Evolutionary conservation across 371 early-diverging fungal species (phyloP).

Genomic region (Syncephalastrum monosporum): DNA sequence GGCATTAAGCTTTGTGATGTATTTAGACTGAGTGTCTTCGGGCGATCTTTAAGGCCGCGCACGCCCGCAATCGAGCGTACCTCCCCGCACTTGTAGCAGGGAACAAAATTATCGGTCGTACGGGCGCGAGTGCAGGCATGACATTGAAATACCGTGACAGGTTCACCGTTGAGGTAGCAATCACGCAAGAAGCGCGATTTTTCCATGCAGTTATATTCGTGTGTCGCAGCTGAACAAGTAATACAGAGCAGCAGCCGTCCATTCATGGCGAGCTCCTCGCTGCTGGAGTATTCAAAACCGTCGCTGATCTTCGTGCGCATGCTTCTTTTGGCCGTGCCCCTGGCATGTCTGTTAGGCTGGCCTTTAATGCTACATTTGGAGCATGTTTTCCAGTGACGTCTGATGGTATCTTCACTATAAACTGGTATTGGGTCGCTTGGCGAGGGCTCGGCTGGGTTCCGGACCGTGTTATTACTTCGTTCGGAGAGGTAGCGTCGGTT

Average conservation of each 20-base stretch:
- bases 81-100: too few relatives aligned
- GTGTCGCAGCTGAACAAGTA: slow-evolving; percentile 38
- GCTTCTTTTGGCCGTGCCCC: neutral
- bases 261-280: slow-evolving; percentile 28
- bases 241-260: slow-evolving; percentile 44
- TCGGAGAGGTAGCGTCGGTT: too few relatives aligned
- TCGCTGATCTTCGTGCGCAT: neutral
- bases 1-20: too few relatives aligned
- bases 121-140: slow-evolving; percentile 6
- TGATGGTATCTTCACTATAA: too few relatives aligned
- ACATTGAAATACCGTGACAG: slow-evolving; percentile 10
- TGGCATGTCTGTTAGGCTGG: slow-evolving; percentile 5
- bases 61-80: too few relatives aligned
- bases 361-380: slow-evolving; percentile 1
- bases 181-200: slow-evolving; percentile 5
- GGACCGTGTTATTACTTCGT: too few relatives aligned
- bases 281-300: slow-evolving; percentile 9
- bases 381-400: slow-evolving; percentile 13
- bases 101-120: neutral
- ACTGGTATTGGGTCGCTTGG: too few relatives aligned
- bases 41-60: too few relatives aligned
- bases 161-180: neutral
- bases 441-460: too few relatives aligned
- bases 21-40: too few relatives aligned
- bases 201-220: slow-evolving; percentile 34